Percentiles rank a stretch among this genome's conserved stretches.
phyloP scores from a whole-genome alignment of 108 stramenopile species.

The Nitzschia inconspicua region DNA sequence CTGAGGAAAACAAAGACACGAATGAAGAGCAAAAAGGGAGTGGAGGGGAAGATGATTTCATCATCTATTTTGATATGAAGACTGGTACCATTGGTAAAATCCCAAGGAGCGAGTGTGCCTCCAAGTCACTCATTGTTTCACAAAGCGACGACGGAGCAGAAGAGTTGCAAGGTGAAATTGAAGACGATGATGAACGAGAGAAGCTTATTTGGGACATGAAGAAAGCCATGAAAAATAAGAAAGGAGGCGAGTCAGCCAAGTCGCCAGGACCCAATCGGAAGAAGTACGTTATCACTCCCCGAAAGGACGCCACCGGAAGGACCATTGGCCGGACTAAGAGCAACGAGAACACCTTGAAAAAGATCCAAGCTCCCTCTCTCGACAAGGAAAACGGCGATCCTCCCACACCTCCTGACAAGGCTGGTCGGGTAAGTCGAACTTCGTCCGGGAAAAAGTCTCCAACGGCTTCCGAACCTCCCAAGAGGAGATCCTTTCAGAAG shows the following conservation, averaged over 20 bases:
- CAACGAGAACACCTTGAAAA: neutral
- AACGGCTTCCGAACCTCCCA: too few relatives aligned
- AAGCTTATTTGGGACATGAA: constrained; percentile 20
- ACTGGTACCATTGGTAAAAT: constrained; percentile 22
- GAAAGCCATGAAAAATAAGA: constrained; percentile 16
- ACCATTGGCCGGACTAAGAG: too few relatives aligned
- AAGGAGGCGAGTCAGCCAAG: neutral
- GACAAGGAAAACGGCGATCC: too few relatives aligned
- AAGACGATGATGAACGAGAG: constrained; percentile 8
- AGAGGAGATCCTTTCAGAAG: too few relatives aligned
- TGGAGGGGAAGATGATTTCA: constrained; percentile 6
- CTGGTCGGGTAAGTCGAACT: too few relatives aligned
- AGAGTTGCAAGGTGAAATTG: constrained; percentile 8
- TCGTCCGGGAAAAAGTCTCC: too few relatives aligned
- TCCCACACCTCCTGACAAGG: too few relatives aligned
- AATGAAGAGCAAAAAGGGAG: neutral
- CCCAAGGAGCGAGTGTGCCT: neutral
- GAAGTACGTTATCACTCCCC: neutral
- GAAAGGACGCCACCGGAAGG: neutral
- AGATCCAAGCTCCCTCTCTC: neutral
- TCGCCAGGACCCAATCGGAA: neutral
- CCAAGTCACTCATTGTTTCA: constrained; percentile 9
- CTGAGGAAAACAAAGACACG: neutral
- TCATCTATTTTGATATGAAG: constrained; percentile 25
- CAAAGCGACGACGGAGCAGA: constrained; percentile 15